phyloP scores from a whole-genome alignment of 148 eudicot genomes.

The Rhododendron vialii region DNA sequence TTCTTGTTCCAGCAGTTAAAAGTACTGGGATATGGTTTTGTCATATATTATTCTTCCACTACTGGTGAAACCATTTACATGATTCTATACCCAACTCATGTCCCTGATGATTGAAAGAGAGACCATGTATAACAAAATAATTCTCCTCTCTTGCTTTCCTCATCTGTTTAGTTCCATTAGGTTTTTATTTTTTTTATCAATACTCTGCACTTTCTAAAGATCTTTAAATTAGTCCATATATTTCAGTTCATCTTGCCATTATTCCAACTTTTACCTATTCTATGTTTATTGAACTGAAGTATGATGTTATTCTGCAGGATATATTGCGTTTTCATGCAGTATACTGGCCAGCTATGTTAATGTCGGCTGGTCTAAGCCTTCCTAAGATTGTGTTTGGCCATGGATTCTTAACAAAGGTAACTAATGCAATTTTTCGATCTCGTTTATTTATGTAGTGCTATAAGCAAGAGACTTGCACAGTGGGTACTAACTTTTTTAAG shows the following conservation, averaged over 20 bases:
- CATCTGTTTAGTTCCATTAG: neutral
- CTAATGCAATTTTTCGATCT: neutral
- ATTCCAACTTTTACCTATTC: neutral
- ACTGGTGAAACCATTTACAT: neutral
- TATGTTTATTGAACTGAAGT: neutral
- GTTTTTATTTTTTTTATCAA: neutral
- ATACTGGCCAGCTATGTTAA: constrained; percentile 99
- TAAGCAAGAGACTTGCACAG: neutral
- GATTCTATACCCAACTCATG: neutral
- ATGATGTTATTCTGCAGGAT: constrained; percentile 52
- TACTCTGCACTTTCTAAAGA: neutral
- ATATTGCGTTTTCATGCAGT: constrained; percentile 98
- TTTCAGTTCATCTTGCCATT: neutral
- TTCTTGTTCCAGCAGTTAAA: neutral
- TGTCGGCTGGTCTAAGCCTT: constrained; percentile 84
- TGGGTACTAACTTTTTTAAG: neutral
- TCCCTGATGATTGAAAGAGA: neutral
- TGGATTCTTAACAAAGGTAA: constrained; percentile 99
- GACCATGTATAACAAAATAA: neutral
- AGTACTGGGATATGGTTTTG: neutral
- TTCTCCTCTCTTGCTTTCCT: neutral
- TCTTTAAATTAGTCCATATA: neutral
- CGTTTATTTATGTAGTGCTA: neutral
- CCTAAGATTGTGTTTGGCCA: constrained; percentile 97
- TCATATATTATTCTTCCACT: neutral